A percentile compares a stretch with the other conserved stretches of the same genome.
phyloP scores from a whole-genome alignment of 73 alveolate genomes.

The Tetrahymena thermophila region DNA sequence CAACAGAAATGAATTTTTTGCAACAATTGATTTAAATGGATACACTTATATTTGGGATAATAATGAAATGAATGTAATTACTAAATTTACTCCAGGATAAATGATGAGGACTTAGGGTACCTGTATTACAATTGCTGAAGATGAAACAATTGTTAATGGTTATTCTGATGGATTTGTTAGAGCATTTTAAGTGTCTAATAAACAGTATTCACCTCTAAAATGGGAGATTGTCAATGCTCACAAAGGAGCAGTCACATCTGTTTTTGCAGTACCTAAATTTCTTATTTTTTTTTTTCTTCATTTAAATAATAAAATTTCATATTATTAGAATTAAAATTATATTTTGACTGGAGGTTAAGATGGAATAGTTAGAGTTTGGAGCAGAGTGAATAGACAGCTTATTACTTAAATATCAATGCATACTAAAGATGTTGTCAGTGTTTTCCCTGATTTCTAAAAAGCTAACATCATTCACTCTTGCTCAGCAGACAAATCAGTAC shows the following conservation, averaged over 20 bases:
- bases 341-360: constrained; percentile 90
- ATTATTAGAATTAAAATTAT: constrained; percentile 57
- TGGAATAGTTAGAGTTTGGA: constrained; percentile 92
- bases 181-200: constrained; percentile 42
- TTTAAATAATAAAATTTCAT: neutral
- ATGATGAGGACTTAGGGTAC: constrained; percentile 64
- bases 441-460: constrained; percentile 74
- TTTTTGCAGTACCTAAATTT: constrained; percentile 51
- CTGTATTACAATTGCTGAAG: constrained; percentile 66
- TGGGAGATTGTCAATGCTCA: constrained; percentile 84
- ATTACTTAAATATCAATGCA: constrained; percentile 76
- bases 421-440: constrained; percentile 70
- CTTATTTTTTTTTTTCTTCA: neutral
- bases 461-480: constrained; percentile 81
- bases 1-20: constrained; percentile 62
- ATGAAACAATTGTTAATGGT: constrained; percentile 69
- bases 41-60: constrained; percentile 74
- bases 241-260: constrained; percentile 81
- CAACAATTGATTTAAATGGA: constrained; percentile 80
- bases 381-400: constrained; percentile 71
- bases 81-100: constrained; percentile 57
- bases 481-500: constrained; percentile 70
- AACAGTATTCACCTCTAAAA: constrained; percentile 24
- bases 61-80: constrained; percentile 58
- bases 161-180: constrained; percentile 83